Evolutionary conservation across 163 green algal species (phyloP), one percentile per base, ranked within the genome.

Genomic region (Scenedesmus sp.): DNA sequence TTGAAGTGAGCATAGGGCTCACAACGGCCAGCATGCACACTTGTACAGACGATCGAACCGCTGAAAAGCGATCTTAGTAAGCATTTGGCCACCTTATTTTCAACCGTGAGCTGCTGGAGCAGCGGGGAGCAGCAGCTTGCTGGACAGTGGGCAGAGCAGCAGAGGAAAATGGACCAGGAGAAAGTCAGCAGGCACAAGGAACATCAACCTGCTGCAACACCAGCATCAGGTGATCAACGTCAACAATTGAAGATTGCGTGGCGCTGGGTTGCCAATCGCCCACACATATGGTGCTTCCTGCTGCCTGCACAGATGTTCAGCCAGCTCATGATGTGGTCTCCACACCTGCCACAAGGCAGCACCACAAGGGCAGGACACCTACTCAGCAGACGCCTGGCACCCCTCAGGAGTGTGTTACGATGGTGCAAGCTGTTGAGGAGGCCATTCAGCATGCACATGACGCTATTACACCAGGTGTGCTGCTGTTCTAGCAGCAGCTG

Each of bases 351-450:
- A 76, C 65, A 76, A 76, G 65, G 30, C 65, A 76, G 65, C 30
- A 37, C 20, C 65, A 56, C 15, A 12, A 76, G 65, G 65, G 65
- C 30, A 76, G 65, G 65, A 76, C 65, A 37, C 65, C 65, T 76
- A 30, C 40, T 30, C 26, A 40, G 65, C 65, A 76, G 9, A 86
- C 86, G 26, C 86, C 86, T 44, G 40, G 40, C n/a, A 91, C 87
- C 24, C 87, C 87, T 7, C 78, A 87, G 18, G 87, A 91, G 70
- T 91, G 87, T 46, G 78, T n/a, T 15, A 73, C 87, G 33, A 91
- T 91, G 87, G 33, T 91, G 40, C 16, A 91, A 37, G 87, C 87
- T 15, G 78, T 91, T 26, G 87, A 91, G 43, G 15, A 91, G n/a
- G 87, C 87, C 18, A 87, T 91, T 10, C 56, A 87, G 87, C 12